Evolutionary conservation across 2,329 filamentous ascomycete genomes (phyloP).

Genomic region (Acrodontium crateriforme): DNA sequence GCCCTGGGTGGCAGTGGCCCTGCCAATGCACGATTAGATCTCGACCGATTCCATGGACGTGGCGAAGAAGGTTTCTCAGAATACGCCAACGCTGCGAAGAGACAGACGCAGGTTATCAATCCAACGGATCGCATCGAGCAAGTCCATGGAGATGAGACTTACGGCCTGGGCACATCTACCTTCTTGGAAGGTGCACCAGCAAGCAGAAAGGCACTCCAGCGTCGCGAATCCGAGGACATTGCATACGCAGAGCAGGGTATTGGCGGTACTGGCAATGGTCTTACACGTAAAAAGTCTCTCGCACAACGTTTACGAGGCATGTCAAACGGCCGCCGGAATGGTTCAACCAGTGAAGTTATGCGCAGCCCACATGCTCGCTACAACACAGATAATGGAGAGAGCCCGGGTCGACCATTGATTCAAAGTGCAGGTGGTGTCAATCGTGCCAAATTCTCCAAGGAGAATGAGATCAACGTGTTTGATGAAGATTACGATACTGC

Average conservation of each 20-base stretch:
- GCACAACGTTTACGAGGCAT: conserved; percentile 84
- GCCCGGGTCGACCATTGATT: conserved; percentile 9
- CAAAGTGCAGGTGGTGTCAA: conserved; percentile 25
- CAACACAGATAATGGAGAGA: conserved; percentile 9
- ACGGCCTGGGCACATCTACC: conserved; percentile 83
- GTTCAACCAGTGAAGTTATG: conserved; percentile 26
- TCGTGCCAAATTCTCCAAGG: conserved; percentile 22
- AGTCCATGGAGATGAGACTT: conserved; percentile 69
- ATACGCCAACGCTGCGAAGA: conserved; percentile 42
- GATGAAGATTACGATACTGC: conserved; percentile 55
- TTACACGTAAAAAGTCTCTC: conserved; percentile 87
- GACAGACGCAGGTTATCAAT: conserved; percentile 43
- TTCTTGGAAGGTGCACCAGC: conserved; percentile 91
- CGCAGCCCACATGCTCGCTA: conserved; percentile 43
- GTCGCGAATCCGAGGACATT: conserved; percentile 54
- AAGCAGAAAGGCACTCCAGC: conserved; percentile 62
- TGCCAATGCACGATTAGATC: conserved; percentile 65
- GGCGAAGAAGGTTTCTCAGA: conserved; percentile 80
- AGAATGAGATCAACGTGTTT: conserved; percentile 56
- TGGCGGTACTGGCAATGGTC: conserved; percentile 35
- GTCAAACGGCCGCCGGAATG: conserved; percentile 53
- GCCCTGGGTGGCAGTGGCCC: conserved; percentile 77
- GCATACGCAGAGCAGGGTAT: conserved; percentile 25
- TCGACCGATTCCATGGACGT: conserved; percentile 75
- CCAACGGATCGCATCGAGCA: conserved; percentile 52